Evolutionary conservation across 1,139 yeast species (phyloP).

Genomic region (Candida sp.): DNA sequence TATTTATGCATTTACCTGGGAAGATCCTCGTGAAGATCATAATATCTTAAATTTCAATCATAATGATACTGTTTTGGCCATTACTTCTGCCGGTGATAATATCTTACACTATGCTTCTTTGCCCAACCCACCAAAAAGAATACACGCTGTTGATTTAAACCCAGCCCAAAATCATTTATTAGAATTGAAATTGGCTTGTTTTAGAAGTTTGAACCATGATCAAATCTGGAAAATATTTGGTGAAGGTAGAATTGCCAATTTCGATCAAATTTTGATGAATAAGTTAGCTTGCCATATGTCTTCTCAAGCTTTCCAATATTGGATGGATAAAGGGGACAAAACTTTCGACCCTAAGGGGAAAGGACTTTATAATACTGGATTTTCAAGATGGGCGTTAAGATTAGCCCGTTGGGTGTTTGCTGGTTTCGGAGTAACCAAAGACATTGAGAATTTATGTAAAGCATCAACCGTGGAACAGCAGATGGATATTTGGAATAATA

Average conservation of each 20-base stretch:
- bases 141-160: constrained; percentile 83
- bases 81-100: constrained; percentile 86
- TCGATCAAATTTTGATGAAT: constrained; percentile 43
- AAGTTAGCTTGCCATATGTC: constrained; percentile 69
- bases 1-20: constrained; percentile 89
- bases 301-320: constrained; percentile 76
- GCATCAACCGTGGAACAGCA: constrained; percentile 63
- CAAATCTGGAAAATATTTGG: constrained; percentile 78
- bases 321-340: constrained; percentile 62
- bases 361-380: constrained; percentile 75
- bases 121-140: constrained; percentile 68
- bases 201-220: constrained; percentile 54
- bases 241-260: constrained; percentile 58
- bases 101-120: constrained; percentile 69
- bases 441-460: constrained; percentile 55
- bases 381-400: constrained; percentile 82
- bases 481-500: constrained; percentile 55
- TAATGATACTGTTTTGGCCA: constrained; percentile 73
- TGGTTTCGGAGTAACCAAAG: constrained; percentile 48
- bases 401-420: constrained; percentile 60
- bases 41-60: constrained; percentile 57
- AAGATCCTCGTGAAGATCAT: constrained; percentile 81
- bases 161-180: constrained; percentile 80
- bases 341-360: constrained; percentile 52
- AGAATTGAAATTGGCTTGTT: constrained; percentile 73